Percentiles rank a stretch among this genome's conserved stretches.
Conservation (phyloP, 495 filamentous ascomycete genomes). For the Penicillium egyptiacum region DNA sequence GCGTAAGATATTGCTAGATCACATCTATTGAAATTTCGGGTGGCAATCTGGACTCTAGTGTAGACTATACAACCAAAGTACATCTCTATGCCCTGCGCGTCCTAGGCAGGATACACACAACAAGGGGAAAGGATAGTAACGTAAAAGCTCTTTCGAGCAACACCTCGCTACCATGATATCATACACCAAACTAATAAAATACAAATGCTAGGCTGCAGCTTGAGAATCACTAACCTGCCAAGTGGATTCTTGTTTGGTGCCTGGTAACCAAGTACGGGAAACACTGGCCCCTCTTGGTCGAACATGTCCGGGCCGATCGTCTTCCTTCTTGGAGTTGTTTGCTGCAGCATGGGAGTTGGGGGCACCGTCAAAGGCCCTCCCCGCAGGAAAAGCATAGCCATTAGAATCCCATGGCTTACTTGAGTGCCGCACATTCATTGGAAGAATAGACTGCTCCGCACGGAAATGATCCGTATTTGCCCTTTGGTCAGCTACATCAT, state of each 20-base stretch:
- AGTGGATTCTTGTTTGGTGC: constrained; percentile 78
- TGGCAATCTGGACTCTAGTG: neutral
- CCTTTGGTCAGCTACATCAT: constrained; percentile 74
- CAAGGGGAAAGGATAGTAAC: constrained; percentile 1
- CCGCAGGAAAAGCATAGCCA: constrained; percentile 41
- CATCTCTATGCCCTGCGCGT: neutral
- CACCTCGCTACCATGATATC: constrained; percentile 19
- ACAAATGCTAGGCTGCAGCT: constrained; percentile 19
- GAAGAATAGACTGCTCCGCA: constrained; percentile 65
- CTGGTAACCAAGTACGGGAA: constrained; percentile 62
- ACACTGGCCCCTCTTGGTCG: constrained; percentile 58
- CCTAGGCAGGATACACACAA: neutral
- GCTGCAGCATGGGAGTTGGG: constrained; percentile 31
- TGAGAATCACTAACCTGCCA: constrained; percentile 62
- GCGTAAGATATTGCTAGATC: neutral
- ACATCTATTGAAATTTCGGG: neutral
- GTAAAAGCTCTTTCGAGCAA: neutral
- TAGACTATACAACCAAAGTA: neutral
- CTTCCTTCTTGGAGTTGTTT: constrained; percentile 58
- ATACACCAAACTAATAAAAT: constrained; percentile 17
- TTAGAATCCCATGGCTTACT: constrained; percentile 43
- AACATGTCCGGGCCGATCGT: constrained; percentile 52
- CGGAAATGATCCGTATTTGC: constrained; percentile 59
- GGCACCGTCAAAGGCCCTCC: constrained; percentile 28
- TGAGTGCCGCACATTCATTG: constrained; percentile 52